Evolutionary conservation across 352 stramenopile species (phyloP).

Genomic region (Phytophthora pseudosyringae): DNA sequence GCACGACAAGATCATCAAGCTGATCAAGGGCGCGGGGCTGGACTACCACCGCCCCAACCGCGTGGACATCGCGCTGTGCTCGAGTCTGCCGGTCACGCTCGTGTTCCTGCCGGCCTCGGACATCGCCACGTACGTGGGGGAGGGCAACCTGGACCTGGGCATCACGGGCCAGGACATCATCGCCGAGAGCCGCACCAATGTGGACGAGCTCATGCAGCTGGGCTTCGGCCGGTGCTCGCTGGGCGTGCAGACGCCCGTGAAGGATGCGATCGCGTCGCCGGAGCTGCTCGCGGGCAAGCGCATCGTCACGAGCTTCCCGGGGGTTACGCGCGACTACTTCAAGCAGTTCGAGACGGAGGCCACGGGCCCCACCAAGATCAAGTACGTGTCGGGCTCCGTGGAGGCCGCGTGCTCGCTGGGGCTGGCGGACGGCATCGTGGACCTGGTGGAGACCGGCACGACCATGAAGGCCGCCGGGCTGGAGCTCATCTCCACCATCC

Average conservation of each 20-base stretch:
- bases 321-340: constrained; percentile 95
- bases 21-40: constrained; percentile 96
- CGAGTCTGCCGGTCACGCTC: constrained; percentile 94
- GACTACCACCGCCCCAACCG: constrained; percentile 94
- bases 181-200: constrained; percentile 90
- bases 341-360: constrained; percentile 85
- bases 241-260: constrained; percentile 95
- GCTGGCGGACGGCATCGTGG: constrained; percentile 97
- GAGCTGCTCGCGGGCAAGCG: constrained; percentile 92
- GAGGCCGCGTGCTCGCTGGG: constrained; percentile 97
- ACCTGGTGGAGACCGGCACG: constrained; percentile 98
- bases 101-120: constrained; percentile 97
- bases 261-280: constrained; percentile 84
- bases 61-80: constrained; percentile 94
- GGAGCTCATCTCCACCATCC: constrained; percentile 95
- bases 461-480: constrained; percentile 98
- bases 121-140: constrained; percentile 98
- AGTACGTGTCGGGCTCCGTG: constrained; percentile 98
- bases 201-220: constrained; percentile 94
- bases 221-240: constrained; percentile 97
- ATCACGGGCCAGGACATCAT: constrained; percentile 98
- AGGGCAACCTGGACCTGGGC: constrained; percentile 98
- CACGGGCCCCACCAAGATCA: constrained; percentile 86
- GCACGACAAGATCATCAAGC: constrained; percentile 95
- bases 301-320: constrained; percentile 98